Base-by-base conservation (phyloP, 768 basidiomycete genomes). In the Boletellus emodensis region DNA sequence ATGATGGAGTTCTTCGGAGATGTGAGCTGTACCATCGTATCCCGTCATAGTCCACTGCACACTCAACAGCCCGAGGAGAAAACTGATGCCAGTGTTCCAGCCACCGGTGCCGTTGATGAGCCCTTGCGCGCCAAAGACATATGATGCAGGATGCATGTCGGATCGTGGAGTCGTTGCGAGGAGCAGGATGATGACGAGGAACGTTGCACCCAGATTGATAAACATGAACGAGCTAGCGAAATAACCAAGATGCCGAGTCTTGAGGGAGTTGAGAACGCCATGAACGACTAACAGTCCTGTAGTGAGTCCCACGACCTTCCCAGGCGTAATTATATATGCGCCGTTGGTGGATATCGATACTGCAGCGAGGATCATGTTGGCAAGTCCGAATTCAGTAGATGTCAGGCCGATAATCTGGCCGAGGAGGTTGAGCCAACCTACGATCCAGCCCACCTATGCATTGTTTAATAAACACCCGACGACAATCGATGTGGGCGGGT, bases 61-160 rank as follows among this genome's bases (percentile, higher is more conserved):
- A n/a, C 73, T 75, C 38, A 78, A 64, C 15, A 78, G 46, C 20
- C 76, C 77, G 28, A 78, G 65, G 45, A 77, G 52, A 61, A 77
- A 74, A 4, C 74, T 69, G 24, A 26, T 26, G 5, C 24, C 24
- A 7, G 24, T 26, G 24, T 26, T 26, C 24, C 24, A 26, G 24
- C 76, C 77, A n/a, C 77, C 77, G 0, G 74, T 69, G 14, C 64
- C 65, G 53, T 78, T 76, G 54, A 63, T 55, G 18, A 71, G 62
- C 30, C 70, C 57, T 6, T 63, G 60, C 18, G 73, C 63, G 7
- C 79, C 79, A 45, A 85, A 85, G 40, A 83, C 75, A 62, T 81
- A 83, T 1, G 62, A 63, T 7, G 79, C 74, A 13, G 75, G n/a
- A 51, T 83, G 81, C 82, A 83, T 82, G 40, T 82, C 72, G 8